Percentiles rank a stretch among this genome's conserved stretches.
Conservation (phyloP, 2,329 filamentous ascomycete species). For the Cercospora canescens region DNA sequence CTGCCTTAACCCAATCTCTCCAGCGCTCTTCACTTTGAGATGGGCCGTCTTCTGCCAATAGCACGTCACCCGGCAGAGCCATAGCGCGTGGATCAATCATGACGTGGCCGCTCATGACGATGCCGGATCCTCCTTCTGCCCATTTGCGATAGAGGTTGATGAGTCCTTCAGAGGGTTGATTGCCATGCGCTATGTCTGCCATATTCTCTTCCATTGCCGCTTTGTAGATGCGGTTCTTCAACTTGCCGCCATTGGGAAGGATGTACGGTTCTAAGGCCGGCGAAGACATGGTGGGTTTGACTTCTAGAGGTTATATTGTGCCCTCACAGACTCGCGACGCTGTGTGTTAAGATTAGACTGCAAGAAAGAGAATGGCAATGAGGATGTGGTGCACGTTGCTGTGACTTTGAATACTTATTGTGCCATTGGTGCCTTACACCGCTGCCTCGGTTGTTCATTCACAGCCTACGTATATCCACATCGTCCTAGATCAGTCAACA, state of each 20-base stretch:
- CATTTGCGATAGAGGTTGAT: slow-evolving; percentile 16
- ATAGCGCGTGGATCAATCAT: slow-evolving; percentile 19
- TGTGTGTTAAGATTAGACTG: background rate
- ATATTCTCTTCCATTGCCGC: slow-evolving; percentile 23
- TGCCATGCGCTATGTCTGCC: slow-evolving; percentile 11
- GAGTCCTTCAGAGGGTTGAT: slow-evolving; percentile 10
- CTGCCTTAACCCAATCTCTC: background rate
- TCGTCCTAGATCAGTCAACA: background rate
- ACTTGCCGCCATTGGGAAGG: slow-evolving; percentile 17
- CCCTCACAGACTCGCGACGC: too few relatives aligned
- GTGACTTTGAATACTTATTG: background rate
- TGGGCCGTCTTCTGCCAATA: slow-evolving; percentile 1
- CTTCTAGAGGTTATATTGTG: background rate
- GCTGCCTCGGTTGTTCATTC: background rate
- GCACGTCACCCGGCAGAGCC: slow-evolving; percentile 14
- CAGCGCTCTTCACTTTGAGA: background rate
- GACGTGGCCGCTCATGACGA: slow-evolving; percentile 20
- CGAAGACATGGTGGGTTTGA: background rate
- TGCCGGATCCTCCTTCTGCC: slow-evolving; percentile 15
- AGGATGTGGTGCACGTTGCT: background rate
- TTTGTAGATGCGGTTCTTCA: slow-evolving; percentile 23
- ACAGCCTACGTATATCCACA: background rate
- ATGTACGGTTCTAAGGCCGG: slow-evolving; percentile 4
- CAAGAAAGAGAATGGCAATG: background rate
- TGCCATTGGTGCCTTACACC: background rate